These are phyloP conservation scores for Aspergillus niger DNA, from an alignment of 2,329 filamentous ascomycete genomes.

Conservation along the genomic window DNA sequence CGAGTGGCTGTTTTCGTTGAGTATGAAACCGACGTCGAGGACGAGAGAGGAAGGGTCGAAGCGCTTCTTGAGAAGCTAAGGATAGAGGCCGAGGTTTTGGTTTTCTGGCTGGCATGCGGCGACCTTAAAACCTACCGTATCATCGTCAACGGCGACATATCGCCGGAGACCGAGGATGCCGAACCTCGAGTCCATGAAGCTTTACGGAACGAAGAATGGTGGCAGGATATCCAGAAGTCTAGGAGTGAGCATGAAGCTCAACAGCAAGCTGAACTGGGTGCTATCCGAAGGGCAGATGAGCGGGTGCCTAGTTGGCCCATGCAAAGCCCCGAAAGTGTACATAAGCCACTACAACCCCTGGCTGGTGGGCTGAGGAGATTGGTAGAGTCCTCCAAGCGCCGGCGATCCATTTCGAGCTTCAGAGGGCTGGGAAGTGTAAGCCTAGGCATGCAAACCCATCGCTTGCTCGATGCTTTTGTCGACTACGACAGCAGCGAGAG, in stretches of 20 bases:
- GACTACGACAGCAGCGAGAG: slow-evolving; percentile 51
- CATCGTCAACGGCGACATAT: slow-evolving; percentile 70
- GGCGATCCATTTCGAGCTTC: slow-evolving; percentile 51
- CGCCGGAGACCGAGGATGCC: slow-evolving; percentile 55
- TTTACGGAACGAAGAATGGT: slow-evolving; percentile 76
- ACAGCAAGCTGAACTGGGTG: slow-evolving; percentile 18
- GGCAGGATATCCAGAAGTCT: slow-evolving; percentile 68
- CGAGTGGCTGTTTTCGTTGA: slow-evolving; percentile 87
- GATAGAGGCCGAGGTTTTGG: slow-evolving; percentile 76
- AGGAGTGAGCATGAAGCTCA: slow-evolving; percentile 28
- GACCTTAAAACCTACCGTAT: slow-evolving; percentile 71
- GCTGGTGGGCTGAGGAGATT: slow-evolving; percentile 64
- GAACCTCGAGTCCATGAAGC: slow-evolving; percentile 65
- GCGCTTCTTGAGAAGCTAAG: slow-evolving; percentile 76
- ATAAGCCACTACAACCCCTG: slow-evolving; percentile 47
- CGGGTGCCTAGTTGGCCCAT: slow-evolving; percentile 55
- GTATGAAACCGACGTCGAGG: slow-evolving; percentile 79
- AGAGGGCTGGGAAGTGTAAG: slow-evolving; percentile 60
- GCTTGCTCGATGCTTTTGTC: slow-evolving; percentile 65
- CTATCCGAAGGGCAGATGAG: slow-evolving; percentile 38
- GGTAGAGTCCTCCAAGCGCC: slow-evolving; percentile 61
- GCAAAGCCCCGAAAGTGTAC: slow-evolving; percentile 54
- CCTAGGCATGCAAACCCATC: slow-evolving; percentile 75
- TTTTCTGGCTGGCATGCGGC: slow-evolving; percentile 80
- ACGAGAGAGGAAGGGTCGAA: slow-evolving; percentile 72